Evolutionary conservation across 805 yeast species (phyloP).

Genomic region (Middelhovenomyces tepae): DNA sequence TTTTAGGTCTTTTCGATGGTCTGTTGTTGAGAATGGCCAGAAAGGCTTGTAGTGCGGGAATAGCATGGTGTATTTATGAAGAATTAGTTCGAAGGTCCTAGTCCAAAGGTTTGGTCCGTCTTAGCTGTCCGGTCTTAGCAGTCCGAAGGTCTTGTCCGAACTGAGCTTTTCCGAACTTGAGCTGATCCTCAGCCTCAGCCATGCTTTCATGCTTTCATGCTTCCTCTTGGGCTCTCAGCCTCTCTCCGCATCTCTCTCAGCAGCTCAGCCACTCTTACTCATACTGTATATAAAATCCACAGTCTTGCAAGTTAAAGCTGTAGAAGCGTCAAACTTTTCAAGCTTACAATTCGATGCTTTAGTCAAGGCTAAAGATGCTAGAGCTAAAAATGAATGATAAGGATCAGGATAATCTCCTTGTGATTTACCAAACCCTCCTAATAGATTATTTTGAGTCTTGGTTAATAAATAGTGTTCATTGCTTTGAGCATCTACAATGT

Average conservation of each 20-base stretch:
- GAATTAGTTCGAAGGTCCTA: conserved; percentile 45
- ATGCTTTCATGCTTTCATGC: no score
- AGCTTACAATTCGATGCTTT: conserved; percentile 11
- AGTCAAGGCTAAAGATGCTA: conserved; percentile 38
- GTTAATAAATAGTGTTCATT: conserved; percentile 36
- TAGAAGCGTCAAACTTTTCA: conserved; percentile 23
- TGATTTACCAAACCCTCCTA: conserved; percentile 77
- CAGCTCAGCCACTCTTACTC: no score
- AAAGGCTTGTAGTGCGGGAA: conserved; percentile 87
- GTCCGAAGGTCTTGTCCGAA: no score
- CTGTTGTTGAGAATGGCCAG: conserved; percentile 69
- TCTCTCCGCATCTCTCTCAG: no score
- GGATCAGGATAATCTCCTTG: conserved; percentile 51
- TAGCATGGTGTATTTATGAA: conserved; percentile 96
- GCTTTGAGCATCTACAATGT: conserved; percentile 20
- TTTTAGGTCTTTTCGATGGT: conserved; percentile 67
- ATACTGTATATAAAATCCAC: conserved; percentile 12
- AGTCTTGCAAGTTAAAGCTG: conserved; percentile 23
- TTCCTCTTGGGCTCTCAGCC: no score
- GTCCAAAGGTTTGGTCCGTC: no score
- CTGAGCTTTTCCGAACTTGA: no score
- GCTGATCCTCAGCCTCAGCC: no score
- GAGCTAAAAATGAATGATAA: conserved; percentile 48
- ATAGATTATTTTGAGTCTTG: conserved; percentile 47
- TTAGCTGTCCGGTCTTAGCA: no score